Base-by-base conservation (phyloP, 352 stramenopile species). In the Plasmopara muralis region DNA sequence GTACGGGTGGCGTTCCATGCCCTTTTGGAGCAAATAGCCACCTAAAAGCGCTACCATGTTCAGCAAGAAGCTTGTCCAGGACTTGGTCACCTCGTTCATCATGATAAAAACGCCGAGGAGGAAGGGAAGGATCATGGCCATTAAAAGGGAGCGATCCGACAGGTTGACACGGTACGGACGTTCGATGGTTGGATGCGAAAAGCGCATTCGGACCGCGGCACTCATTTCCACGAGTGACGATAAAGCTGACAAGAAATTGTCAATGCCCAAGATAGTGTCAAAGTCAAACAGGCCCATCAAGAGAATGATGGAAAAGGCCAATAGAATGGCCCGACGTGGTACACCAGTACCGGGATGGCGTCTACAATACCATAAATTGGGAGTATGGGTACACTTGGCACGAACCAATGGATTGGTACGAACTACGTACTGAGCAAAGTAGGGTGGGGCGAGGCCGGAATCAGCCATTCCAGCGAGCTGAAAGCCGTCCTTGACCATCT, bases 401-500 rank as follows among this genome's bases (percentile, higher is more conserved):
- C 20, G 20, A 3, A 25, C 20, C 20, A 25, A 25, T 25, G 3
- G 1, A 25, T 25, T 25, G 20, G 20, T 25, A 25, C 20, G 20
- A 3, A 25, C 3, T n/a, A 71, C 74, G 43, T 77, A 89, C 79
- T 85, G 66, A 12, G 76, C 57, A 49, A 93, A 93, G 55, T 78
- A 87, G 9, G 78, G 75, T 12, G 82, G 82, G 10, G 83, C 80
- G 18, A 93, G 66, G 6, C 82, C 82, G n/a, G 77, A 85, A 38
- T 89, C 75, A 4, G 82, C 77, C 82, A 93, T 93, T 7, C 82
- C 82, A 30, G 77, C 79, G 20, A 93, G 63, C 47, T 89, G 77
- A 35, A 87, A 93, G 12, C 71, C 77, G 55, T 93, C 77, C 53
- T 93, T 89, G 37, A 78, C 73, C 70, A 93, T 88, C 45, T 93